Evolutionary conservation across 2,329 filamentous ascomycete species (phyloP).

Genomic region (Arthrobotrys megalospora): DNA sequence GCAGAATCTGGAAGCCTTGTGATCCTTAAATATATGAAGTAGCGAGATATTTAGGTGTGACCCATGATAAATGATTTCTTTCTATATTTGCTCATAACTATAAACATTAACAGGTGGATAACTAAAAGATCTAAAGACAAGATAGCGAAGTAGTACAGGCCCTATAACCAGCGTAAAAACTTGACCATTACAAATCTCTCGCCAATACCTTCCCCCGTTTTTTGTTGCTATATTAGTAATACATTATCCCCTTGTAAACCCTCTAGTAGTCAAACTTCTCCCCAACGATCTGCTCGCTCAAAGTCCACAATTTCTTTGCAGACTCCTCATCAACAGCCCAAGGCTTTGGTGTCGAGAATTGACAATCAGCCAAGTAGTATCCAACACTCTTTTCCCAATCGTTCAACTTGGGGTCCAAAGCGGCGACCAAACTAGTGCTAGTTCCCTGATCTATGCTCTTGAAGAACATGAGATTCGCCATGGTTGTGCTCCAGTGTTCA

Average conservation of each 20-base stretch:
- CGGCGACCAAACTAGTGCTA: constrained; percentile 68
- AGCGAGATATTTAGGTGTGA: too few relatives aligned
- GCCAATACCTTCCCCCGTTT: too few relatives aligned
- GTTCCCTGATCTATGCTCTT: constrained; percentile 67
- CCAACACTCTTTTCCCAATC: constrained; percentile 59
- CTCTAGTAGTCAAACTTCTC: constrained; percentile 66
- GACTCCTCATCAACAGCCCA: constrained; percentile 66
- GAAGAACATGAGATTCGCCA: constrained; percentile 40
- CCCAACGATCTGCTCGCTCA: constrained; percentile 69
- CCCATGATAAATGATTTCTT: too few relatives aligned
- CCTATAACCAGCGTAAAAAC: not conserved
- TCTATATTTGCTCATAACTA: not conserved
- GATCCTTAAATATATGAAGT: too few relatives aligned
- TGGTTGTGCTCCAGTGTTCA: constrained; percentile 11
- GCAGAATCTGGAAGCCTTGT: too few relatives aligned
- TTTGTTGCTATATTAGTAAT: too few relatives aligned
- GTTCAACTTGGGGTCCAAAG: constrained; percentile 68
- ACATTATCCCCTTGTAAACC: not conserved
- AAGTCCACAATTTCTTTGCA: constrained; percentile 69
- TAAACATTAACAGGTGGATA: not conserved
- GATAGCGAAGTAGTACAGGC: not conserved
- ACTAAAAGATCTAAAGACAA: not conserved
- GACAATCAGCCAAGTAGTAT: constrained; percentile 54
- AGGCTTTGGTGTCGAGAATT: constrained; percentile 19
- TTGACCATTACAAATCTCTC: too few relatives aligned